Evolutionary conservation across 1,284 basidiomycete genomes (phyloP).

Genomic region (Cryptococcus sp.): DNA sequence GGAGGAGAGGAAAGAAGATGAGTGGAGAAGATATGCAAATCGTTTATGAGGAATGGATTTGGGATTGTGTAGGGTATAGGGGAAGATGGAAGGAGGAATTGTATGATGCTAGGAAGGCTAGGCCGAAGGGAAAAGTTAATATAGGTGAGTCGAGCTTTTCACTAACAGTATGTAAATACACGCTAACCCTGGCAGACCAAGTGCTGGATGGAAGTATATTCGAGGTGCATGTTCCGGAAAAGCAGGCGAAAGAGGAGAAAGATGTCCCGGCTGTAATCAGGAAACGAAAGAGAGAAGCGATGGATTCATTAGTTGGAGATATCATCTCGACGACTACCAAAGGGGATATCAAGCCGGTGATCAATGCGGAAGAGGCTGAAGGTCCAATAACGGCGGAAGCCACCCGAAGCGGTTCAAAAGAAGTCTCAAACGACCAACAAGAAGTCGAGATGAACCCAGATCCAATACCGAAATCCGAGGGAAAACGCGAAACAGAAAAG

Average conservation of each 20-base stretch:
- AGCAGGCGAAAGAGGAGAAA: conserved; percentile 12
- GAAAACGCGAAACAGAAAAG: conserved; percentile 7
- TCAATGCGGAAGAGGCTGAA: neutral
- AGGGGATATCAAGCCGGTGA: neutral
- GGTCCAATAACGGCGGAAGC: neutral
- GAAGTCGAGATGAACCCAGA: neutral
- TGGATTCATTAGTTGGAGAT: conserved; percentile 32
- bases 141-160: conserved; percentile 15
- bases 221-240: conserved; percentile 5
- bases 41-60: conserved; percentile 47
- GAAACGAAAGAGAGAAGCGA: conserved; percentile 25
- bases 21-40: conserved; percentile 33
- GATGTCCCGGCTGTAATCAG: conserved; percentile 28
- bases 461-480: no score
- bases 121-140: conserved; percentile 20
- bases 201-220: conserved; percentile 25
- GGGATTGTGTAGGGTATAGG: conserved; percentile 43
- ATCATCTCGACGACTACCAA: conserved; percentile 25
- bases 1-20: conserved; percentile 26
- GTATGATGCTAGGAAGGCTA: conserved; percentile 39
- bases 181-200: conserved; percentile 13
- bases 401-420: no score
- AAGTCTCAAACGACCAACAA: neutral
- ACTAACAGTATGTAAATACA: neutral
- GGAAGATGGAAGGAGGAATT: conserved; percentile 42